Evolutionary conservation across 2,329 filamentous ascomycete genomes (phyloP).

Genomic region (Fusarium hainanense): DNA sequence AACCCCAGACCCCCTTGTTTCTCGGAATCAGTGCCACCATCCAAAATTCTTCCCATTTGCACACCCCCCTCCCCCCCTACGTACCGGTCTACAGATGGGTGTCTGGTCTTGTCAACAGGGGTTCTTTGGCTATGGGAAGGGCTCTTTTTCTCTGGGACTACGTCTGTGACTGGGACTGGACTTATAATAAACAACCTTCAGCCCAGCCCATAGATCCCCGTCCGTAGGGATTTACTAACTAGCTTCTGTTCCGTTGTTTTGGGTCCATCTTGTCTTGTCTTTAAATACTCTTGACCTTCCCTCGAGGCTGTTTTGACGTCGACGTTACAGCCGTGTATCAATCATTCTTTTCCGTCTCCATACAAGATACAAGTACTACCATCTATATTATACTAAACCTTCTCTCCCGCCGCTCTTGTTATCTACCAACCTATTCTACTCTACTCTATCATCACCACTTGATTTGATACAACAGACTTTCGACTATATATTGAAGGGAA

Average conservation of each 20-base stretch:
- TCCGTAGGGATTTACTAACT: slow-evolving; percentile 37
- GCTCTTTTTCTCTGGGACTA: slow-evolving; percentile 3
- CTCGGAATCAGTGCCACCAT: slow-evolving; percentile 23
- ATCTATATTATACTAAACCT: slow-evolving; percentile 7
- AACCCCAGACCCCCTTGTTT: slow-evolving; percentile 35
- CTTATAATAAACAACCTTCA: slow-evolving; percentile 44
- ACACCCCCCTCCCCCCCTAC: slow-evolving; percentile 2
- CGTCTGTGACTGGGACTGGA: slow-evolving; percentile 6
- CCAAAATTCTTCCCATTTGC: not conserved
- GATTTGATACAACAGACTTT: slow-evolving; percentile 16
- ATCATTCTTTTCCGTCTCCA: slow-evolving; percentile 2
- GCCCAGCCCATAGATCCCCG: slow-evolving; percentile 36
- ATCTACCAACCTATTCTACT: slow-evolving; percentile 1
- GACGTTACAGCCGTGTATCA: slow-evolving; percentile 21
- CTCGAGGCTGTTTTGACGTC: slow-evolving; percentile 24
- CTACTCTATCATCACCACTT: slow-evolving; percentile 13
- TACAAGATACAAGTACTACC: not conserved
- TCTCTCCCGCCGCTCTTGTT: slow-evolving; percentile 11
- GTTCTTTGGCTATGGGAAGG: slow-evolving; percentile 6
- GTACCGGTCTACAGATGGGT: slow-evolving; percentile 15
- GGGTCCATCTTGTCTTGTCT: slow-evolving; percentile 39
- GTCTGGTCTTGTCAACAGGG: slow-evolving; percentile 39
- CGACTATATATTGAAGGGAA: not conserved
- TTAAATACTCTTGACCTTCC: slow-evolving; percentile 43
- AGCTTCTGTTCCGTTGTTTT: slow-evolving; percentile 38